These are phyloP conservation scores for Rosa lucieae DNA, from an alignment of 306 rosid genomes.

Conservation along the genomic window DNA sequence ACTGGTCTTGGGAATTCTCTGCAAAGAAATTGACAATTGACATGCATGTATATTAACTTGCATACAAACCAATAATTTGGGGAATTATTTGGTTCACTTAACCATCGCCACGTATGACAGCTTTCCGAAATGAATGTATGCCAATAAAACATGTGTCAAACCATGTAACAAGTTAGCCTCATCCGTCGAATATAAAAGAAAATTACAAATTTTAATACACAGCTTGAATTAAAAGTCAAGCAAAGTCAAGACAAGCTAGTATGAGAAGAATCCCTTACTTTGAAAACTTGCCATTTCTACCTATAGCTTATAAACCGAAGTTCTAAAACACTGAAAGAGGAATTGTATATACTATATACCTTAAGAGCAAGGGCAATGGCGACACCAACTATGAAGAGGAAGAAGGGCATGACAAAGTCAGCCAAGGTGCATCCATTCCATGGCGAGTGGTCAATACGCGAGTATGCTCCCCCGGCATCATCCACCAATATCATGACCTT, in stretches of 20 bases:
- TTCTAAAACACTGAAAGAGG: background rate
- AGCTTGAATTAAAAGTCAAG: background rate
- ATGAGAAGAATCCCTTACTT: background rate
- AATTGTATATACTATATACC: conserved; percentile 29
- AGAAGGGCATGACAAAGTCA: conserved; percentile 91
- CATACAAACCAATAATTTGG: background rate
- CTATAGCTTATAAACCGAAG: background rate
- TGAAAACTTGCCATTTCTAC: background rate
- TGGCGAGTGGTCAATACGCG: conserved; percentile 85
- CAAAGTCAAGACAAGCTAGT: background rate
- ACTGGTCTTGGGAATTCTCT: conserved; percentile 54
- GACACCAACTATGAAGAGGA: conserved; percentile 91
- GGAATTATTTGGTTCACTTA: background rate
- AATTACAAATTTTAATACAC: background rate
- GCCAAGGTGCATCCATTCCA: conserved; percentile 97
- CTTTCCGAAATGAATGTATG: background rate
- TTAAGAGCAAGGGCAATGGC: conserved; percentile 87
- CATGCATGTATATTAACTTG: background rate
- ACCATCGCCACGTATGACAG: background rate
- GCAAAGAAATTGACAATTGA: conserved; percentile 14
- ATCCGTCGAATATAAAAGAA: background rate
- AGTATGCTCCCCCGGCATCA: conserved; percentile 77
- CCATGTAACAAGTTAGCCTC: background rate
- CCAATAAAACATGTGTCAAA: too few species aligned
- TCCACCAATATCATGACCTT: conserved; percentile 87